Base-by-base conservation (phyloP, 148 eudicot genomes). In the Beta vulgaris region DNA sequence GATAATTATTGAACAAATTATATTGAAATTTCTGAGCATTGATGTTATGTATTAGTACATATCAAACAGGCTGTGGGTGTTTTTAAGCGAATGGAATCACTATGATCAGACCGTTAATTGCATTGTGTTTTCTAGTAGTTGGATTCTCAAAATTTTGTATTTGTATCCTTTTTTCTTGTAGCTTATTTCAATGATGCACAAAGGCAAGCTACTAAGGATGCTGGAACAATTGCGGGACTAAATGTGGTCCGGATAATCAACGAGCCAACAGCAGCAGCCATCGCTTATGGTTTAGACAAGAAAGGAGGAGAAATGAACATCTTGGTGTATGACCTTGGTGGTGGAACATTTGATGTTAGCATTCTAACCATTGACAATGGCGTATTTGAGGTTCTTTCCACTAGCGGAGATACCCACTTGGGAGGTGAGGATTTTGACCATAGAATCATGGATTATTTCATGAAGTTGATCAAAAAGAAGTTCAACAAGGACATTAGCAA, bases 381-480 rank as follows among this genome's bases (percentile, higher is more conserved):
- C 13, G 85, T 86, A 32, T 86, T 86, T 39, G 86, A 86, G 82
- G 86, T 86, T 55, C 83, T 86, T 16, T 62, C 88, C 11, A 86
- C 88, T n/a, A 83, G 83, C 77, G 88, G 86, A 39, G 86, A 86
- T 48, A 86, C 88, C 77, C 88, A 86, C 28, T 84, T 83, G 65
- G 88, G 86, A 79, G 89, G 89, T 19, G 85, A 86, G 61, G 89
- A 86, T 66, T 86, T 86, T 26, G 87, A 84, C 42, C 87, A 86
- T 19, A 63, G 89, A 54, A 71, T 86, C 26, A 84, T 86, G 87
- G 87, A 84, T 12, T 82, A 84, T 39, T 86, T 86, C 81, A 86
- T 86, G 74, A 84, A 86, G 51, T 79, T 86, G 34, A 74, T 84
- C 46, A 82, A 84, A 61, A 84, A 72, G 69, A 86, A 86, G 75